These are phyloP conservation scores for Hibiscus tridactylites DNA, from an alignment of 345 rosid species.

Conservation along the genomic window DNA sequence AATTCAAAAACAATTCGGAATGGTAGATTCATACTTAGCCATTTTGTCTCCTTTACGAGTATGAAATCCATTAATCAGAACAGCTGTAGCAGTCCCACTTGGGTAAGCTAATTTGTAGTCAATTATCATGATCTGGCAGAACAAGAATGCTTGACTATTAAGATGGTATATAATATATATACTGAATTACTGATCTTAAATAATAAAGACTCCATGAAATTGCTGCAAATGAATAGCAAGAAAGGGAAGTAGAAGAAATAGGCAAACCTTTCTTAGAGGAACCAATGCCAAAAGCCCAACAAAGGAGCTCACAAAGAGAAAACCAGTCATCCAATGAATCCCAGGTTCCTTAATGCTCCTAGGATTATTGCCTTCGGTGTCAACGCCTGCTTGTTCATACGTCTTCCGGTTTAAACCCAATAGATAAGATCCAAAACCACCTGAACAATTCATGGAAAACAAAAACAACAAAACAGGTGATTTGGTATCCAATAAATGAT, in stretches of 20 bases:
- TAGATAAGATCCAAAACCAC: constrained; percentile 92
- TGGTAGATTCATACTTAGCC: constrained; percentile 50
- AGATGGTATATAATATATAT: no score
- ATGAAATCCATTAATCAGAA: constrained; percentile 83
- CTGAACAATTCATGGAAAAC: constrained; percentile 20
- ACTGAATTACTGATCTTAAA: no score
- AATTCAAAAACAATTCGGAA: constrained; percentile 7
- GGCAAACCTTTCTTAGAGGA: constrained; percentile 70
- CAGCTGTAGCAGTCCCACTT: constrained; percentile 94
- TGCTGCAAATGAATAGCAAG: neutral
- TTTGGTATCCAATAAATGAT: neutral
- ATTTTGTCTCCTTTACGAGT: constrained; percentile 59
- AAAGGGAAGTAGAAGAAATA: neutral
- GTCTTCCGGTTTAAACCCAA: constrained; percentile 68
- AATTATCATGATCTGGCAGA: constrained; percentile 70
- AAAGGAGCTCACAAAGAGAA: constrained; percentile 63
- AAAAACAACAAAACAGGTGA: neutral
- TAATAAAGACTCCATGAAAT: neutral
- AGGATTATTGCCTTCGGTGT: constrained; percentile 59
- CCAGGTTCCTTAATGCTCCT: constrained; percentile 71
- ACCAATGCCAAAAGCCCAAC: constrained; percentile 79
- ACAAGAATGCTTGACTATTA: neutral
- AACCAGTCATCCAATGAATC: constrained; percentile 80
- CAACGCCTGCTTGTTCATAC: constrained; percentile 57
- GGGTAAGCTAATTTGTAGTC: constrained; percentile 80